Percentiles rank a stretch among this genome's conserved stretches.
These are phyloP conservation scores for Pythium chondricola DNA, from an alignment of 352 stramenopile genomes.

Conservation along the genomic window DNA sequence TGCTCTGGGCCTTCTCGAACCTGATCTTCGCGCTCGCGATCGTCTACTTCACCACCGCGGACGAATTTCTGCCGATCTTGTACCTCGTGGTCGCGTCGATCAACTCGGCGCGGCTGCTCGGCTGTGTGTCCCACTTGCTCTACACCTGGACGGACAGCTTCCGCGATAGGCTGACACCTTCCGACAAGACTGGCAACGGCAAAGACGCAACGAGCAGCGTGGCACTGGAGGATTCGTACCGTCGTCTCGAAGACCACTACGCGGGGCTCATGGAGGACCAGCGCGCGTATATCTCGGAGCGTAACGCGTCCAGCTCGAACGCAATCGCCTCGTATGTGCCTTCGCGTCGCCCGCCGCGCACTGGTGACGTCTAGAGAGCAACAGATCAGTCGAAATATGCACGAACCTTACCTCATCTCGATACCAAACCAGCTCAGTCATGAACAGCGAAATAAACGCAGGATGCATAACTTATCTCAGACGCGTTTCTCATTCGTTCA, in stretches of 20 bases:
- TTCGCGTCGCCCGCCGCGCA: constrained; percentile 2
- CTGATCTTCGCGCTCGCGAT: constrained; percentile 73
- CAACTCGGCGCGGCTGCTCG: constrained; percentile 59
- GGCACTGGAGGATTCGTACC: constrained; percentile 47
- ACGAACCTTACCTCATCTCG: too few relatives aligned
- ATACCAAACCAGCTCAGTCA: too few relatives aligned
- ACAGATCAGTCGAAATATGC: not conserved
- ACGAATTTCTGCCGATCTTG: constrained; percentile 57
- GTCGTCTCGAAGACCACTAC: constrained; percentile 71
- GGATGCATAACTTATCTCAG: too few relatives aligned
- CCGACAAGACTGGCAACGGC: constrained; percentile 38
- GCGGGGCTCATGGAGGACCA: constrained; percentile 60
- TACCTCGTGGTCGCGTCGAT: constrained; percentile 66
- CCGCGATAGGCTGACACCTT: constrained; percentile 2
- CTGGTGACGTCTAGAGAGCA: constrained; percentile 5
- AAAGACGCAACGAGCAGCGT: constrained; percentile 16
- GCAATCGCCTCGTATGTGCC: not conserved
- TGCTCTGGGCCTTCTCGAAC: constrained; percentile 80
- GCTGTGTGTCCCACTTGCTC: constrained; percentile 64
- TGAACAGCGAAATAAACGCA: too few relatives aligned
- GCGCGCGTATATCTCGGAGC: constrained; percentile 36
- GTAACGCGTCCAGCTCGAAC: constrained; percentile 9
- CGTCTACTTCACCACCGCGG: constrained; percentile 52
- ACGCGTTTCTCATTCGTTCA: constrained; percentile 1
- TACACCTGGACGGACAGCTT: constrained; percentile 51